Evolutionary conservation across 1,284 basidiomycete species (phyloP), one percentile per base, ranked within the genome.

Genomic region (Moniliella sp.): DNA sequence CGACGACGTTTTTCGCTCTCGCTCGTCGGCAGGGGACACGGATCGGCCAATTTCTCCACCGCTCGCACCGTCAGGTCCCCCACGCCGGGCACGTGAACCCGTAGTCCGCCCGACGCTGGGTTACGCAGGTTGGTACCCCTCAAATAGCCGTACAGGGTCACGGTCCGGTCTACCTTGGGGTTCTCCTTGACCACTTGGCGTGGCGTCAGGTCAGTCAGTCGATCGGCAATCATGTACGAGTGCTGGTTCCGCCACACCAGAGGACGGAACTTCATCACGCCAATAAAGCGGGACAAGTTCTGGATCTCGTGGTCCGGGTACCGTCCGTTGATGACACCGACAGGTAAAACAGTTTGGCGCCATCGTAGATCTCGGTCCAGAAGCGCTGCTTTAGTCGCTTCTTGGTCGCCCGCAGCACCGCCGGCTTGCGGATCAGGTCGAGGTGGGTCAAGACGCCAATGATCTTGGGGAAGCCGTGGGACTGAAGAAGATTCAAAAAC

Each of bases 341-440:
- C 29, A 97, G 76, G 61, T 94, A 94, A 66, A 97, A 97, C 11
- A 99, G 74, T 61, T 94, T 97, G 28, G 91, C 88, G 31, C 91
- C 91, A 58, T 86, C 79, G 62, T 94, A 94, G 11, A 97, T 93
- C 62, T 99, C 91, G 0, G 88, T 84, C 88, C 91, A 99, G 66
- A 99, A 99, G n/a, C 91, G 79, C 61, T 83, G 88, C 65, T 97
- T 99, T 28, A 99, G 71, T 0, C 76, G 66, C 59, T 93, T 94
- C 67, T 97, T 99, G 32, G 83, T 86, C 30, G 75, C 74, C 39
- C 78, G 79, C 30, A 94, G 72, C 1, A 75, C 77, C 1, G 77
- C 70, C 4, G 78, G 71, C 59, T 86, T 91, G 67, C 93, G 93
- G 55, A 99, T 81, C 40, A 99, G 74, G 63, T 97, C 91, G 28